phyloP scores from a whole-genome alignment of 2,329 filamentous ascomycete genomes.

The Pleomassaria siparia region DNA sequence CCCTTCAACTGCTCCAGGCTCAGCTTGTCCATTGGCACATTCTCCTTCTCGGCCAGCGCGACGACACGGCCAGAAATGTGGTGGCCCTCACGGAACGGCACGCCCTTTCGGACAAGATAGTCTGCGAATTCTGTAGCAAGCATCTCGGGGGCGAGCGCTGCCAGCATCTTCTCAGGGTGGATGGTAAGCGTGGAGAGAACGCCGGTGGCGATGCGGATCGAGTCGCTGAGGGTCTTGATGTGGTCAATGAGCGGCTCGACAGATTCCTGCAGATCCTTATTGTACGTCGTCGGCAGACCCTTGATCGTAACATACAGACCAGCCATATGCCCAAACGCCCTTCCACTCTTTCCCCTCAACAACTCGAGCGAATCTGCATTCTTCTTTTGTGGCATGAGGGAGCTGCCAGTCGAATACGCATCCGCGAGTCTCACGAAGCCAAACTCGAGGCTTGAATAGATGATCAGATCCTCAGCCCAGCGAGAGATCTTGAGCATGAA shows the following conservation, averaged over 20 bases:
- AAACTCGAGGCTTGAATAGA: slow-evolving; percentile 77
- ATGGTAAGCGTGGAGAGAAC: slow-evolving; percentile 73
- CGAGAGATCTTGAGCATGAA: slow-evolving; percentile 79
- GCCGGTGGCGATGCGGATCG: slow-evolving; percentile 78
- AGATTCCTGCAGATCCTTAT: slow-evolving; percentile 89
- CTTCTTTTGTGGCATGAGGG: slow-evolving; percentile 83
- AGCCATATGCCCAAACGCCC: slow-evolving; percentile 78
- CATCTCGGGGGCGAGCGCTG: slow-evolving; percentile 80
- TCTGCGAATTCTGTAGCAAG: slow-evolving; percentile 72
- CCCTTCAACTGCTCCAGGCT: slow-evolving; percentile 65
- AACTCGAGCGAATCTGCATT: slow-evolving; percentile 75
- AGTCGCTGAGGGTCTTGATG: slow-evolving; percentile 79
- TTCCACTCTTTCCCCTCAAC: slow-evolving; percentile 74
- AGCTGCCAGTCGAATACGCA: slow-evolving; percentile 76
- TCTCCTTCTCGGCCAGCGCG: slow-evolving; percentile 67
- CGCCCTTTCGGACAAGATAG: slow-evolving; percentile 64
- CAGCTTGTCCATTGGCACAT: slow-evolving; percentile 70
- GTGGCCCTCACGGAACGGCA: slow-evolving; percentile 79
- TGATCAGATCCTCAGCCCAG: slow-evolving; percentile 84
- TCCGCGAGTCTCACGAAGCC: slow-evolving; percentile 75
- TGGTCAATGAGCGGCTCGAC: slow-evolving; percentile 84
- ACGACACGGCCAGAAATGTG: slow-evolving; percentile 75
- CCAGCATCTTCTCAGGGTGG: slow-evolving; percentile 73
- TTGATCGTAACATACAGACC: slow-evolving; percentile 77
- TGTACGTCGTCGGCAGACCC: slow-evolving; percentile 79